Base-by-base conservation (phyloP, 2,329 filamentous ascomycete species). In the Apiospora koreana region DNA sequence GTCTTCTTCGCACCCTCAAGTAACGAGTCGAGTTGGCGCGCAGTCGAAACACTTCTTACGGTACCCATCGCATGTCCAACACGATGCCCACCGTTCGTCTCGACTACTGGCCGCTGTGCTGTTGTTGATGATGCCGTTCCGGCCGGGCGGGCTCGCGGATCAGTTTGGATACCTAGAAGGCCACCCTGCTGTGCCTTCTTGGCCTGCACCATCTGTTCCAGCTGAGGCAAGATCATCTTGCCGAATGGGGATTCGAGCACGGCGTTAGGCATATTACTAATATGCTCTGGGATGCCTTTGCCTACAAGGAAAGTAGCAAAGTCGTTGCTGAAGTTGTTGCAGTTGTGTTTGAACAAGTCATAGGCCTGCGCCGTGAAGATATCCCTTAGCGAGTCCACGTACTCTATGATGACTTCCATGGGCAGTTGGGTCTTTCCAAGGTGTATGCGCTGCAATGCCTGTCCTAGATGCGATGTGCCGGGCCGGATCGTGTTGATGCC, bases 281-380 rank as follows among this genome's bases (percentile, higher is more conserved):
- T 98, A 76, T 97, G 91, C 1, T 91, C 88, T 0, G 96, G 96
- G 71, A 98, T 98, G 2, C 94, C 93, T 75, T 91, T 93, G 28
- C 96, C 95, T 0, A 98, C 85, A 0, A 98, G 85, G 73, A 98
- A 98, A 80, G 93, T 96, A 73, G 94, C 86, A 74, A 98, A 91
- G 72, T 97, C 94, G 77, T 98, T 95, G 3, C 93, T 94, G 81
- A 98, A 99, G 81, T 98, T 98, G 83, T 98, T 99, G 84, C 95
- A 98, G 79, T 99, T 99, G 81, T 98, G 94, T 76, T 83, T 93
- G 80, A 88, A 97, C 6, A 98, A 84, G 78, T 98, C 94, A 77
- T 98, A 98, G 0, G 93, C 93, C 89, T 94, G 91, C 10, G 92
- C 85, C 0, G 94, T 97, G 78, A 97, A 99, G 14, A 97, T 91